Conservation (phyloP, 1,284 basidiomycete genomes). For the Apiotrichum brassicae region DNA sequence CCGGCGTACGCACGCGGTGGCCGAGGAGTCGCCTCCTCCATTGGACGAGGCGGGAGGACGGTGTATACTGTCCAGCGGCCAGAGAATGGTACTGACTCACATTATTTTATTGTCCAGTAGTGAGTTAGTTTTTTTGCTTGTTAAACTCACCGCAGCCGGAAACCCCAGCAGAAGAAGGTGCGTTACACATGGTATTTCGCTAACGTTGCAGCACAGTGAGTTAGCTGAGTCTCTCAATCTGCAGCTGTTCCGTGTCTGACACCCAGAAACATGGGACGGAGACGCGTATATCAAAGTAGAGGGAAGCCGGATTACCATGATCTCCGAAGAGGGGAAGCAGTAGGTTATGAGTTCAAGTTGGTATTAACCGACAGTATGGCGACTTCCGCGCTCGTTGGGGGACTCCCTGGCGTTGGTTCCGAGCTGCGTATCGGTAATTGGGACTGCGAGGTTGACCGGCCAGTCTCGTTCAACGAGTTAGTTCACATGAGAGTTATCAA, state of each 20-base stretch:
- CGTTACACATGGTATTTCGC: no score
- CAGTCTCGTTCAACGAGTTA: conserved; percentile 29
- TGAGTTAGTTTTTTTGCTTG: conserved; percentile 17
- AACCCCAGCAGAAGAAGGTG: conserved; percentile 46
- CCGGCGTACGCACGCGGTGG: background rate
- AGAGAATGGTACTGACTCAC: conserved; percentile 4
- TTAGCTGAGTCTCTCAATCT: background rate
- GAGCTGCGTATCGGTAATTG: conserved; percentile 60
- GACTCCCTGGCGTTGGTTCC: conserved; percentile 21
- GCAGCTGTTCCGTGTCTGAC: background rate
- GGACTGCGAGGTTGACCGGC: conserved; percentile 52
- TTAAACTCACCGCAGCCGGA: conserved; percentile 34
- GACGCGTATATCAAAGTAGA: conserved; percentile 55
- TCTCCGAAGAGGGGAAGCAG: conserved; percentile 48
- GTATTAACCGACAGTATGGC: conserved; percentile 24
- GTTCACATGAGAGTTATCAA: conserved; percentile 4
- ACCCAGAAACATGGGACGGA: conserved; percentile 47
- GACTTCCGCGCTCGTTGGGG: conserved; percentile 23
- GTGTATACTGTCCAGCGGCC: conserved; percentile 16
- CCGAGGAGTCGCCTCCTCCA: background rate
- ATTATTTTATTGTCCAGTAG: conserved; percentile 43
- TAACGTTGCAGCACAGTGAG: conserved; percentile 44
- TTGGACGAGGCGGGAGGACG: conserved; percentile 20
- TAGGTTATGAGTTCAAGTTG: conserved; percentile 15
- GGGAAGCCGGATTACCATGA: conserved; percentile 49